Conservation (phyloP, 352 stramenopile species). For the Phytophthora boehmeriae region DNA sequence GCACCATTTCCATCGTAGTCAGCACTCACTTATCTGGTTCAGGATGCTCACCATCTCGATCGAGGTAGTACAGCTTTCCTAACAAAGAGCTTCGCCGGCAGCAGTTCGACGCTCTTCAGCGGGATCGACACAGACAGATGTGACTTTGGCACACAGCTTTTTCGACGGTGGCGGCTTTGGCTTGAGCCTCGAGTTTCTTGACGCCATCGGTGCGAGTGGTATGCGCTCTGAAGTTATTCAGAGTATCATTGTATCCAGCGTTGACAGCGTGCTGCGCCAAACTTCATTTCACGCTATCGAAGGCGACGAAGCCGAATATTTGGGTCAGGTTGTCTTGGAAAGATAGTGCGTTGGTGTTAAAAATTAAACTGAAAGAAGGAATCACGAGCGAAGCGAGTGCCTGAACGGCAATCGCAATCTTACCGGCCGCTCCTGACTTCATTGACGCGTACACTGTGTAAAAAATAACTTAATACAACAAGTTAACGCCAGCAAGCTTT, state of each 20-base stretch:
- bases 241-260: conserved; percentile 10
- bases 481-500: no score
- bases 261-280: conserved; percentile 15
- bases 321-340: conserved; percentile 15
- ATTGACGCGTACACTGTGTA: no score
- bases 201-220: neutral
- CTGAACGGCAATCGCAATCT: no score
- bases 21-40: conserved; percentile 3
- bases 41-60: conserved; percentile 2
- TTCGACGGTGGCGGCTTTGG: conserved; percentile 9
- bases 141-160: conserved; percentile 7
- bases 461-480: no score
- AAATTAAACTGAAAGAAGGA: no score
- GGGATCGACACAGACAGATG: conserved; percentile 16
- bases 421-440: no score
- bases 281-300: conserved; percentile 11
- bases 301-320: conserved; percentile 12
- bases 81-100: conserved; percentile 4
- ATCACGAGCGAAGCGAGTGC: no score
- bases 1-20: conserved; percentile 5
- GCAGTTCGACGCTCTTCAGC: conserved; percentile 4
- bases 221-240: conserved; percentile 14
- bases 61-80: conserved; percentile 15
- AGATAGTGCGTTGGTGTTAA: no score
- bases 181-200: conserved; percentile 4